Base-by-base conservation (phyloP, 768 basidiomycete genomes). In the Amanita pallidorosea region DNA sequence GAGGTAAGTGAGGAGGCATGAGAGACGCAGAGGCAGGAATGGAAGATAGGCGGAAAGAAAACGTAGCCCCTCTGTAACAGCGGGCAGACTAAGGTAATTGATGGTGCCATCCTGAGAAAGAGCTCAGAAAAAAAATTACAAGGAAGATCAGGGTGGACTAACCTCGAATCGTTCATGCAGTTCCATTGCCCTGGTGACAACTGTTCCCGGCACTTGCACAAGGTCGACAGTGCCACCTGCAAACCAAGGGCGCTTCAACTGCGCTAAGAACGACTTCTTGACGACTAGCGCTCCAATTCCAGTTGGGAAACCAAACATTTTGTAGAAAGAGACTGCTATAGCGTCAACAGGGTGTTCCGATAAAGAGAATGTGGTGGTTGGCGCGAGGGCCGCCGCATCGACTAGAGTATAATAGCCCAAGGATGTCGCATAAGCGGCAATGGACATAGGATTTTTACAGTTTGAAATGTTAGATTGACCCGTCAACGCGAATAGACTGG, bases 231-330 rank as follows among this genome's bases (percentile, higher is more conserved):
- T 87, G 2, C 88, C 88, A 27, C 88, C 88, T 2, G 87, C 79
- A 61, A 90, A 90, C 88, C 88, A 92, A 0, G 86, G 87, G 7
- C 86, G 76, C 49, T 78, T 70, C 36, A 88, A 68, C 44, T 67
- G 67, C 5, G 63, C 63, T 46, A 88, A 64, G 57, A 88, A 87
- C 7, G 76, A 74, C 58, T 82, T 80, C 61, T 81, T 85, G 40
- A 85, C 81, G 25, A 92, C 63, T 4, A 92, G 70, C 11, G 87
- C 87, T 33, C 89, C 88, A 38, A 90, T 78, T 7, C 88, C 88
- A 0, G 88, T 90, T 9, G 88, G 88, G 57, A 81, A 91, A 31
- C 88, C 88, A 55, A 89, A 88, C 84, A 91, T 89, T 58, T 92
- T 92, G 67, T 92, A 92, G 58, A 91, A 89, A 40, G 84, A 87